Conservation (phyloP, 2,329 filamentous ascomycete genomes). For the Stagonosporopsis chrysanthemi region DNA sequence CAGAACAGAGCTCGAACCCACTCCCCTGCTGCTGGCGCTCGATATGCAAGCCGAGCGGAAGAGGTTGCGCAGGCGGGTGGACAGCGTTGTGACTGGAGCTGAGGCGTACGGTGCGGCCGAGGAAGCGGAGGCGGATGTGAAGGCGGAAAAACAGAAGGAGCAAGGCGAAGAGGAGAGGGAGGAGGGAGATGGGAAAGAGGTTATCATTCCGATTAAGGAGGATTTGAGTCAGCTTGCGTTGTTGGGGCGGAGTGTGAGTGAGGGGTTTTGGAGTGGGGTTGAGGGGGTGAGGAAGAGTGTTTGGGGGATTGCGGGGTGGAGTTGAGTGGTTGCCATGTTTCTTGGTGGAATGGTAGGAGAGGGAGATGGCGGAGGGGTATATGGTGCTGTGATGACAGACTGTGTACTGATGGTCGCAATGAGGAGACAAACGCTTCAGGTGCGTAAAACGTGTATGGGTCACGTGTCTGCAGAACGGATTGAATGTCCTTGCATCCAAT, state of each 20-base stretch:
- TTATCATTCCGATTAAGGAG: constrained; percentile 13
- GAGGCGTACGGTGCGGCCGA: background rate
- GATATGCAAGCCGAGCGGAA: constrained; percentile 17
- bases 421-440: too few relatives aligned
- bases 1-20: constrained; percentile 13
- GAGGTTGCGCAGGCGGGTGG: constrained; percentile 1
- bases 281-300: constrained; percentile 16
- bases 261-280: constrained; percentile 11
- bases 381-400: too few relatives aligned
- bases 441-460: too few relatives aligned
- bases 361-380: too few relatives aligned
- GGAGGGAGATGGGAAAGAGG: constrained; percentile 7
- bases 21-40: constrained; percentile 13
- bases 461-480: too few relatives aligned
- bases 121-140: background rate
- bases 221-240: constrained; percentile 13
- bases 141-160: background rate
- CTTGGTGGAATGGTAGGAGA: too few relatives aligned
- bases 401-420: too few relatives aligned
- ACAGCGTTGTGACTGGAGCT: constrained; percentile 8
- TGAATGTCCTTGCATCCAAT: too few relatives aligned
- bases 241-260: constrained; percentile 3
- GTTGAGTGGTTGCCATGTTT: background rate
- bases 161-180: background rate
- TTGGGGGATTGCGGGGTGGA: constrained; percentile 16